Evolutionary conservation across 108 stramenopile species (phyloP).

Genomic region (Pseudonitzschia multistriata): DNA sequence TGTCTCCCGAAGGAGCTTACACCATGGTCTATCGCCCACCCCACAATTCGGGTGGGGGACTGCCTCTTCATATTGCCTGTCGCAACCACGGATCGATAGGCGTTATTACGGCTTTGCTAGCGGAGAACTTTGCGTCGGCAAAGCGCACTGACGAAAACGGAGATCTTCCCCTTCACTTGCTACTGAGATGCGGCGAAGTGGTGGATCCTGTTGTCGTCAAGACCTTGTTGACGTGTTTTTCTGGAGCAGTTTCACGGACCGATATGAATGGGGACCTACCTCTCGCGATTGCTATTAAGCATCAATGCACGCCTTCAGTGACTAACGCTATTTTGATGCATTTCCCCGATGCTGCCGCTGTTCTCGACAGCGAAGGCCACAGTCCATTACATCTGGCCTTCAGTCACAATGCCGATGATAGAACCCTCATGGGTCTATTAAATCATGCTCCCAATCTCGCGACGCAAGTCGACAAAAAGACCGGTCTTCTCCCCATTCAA

Average conservation of each 20-base stretch:
- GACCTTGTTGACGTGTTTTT: slow-evolving; percentile 81
- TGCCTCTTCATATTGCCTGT: slow-evolving; percentile 85
- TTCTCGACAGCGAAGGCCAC: slow-evolving; percentile 81
- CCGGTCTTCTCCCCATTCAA: slow-evolving; percentile 82
- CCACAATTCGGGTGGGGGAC: slow-evolving; percentile 66
- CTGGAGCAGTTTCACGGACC: slow-evolving; percentile 69
- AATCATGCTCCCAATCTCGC: slow-evolving; percentile 85
- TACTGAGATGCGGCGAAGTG: slow-evolving; percentile 81
- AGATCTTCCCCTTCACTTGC: slow-evolving; percentile 79
- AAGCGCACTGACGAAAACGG: slow-evolving; percentile 84
- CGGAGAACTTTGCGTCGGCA: slow-evolving; percentile 81
- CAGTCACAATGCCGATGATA: slow-evolving; percentile 74
- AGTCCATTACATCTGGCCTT: slow-evolving; percentile 77
- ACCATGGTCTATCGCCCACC: slow-evolving; percentile 76
- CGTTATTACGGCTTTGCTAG: slow-evolving; percentile 77
- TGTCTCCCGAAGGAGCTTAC: slow-evolving; percentile 80
- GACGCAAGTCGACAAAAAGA: slow-evolving; percentile 62
- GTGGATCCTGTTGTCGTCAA: slow-evolving; percentile 88
- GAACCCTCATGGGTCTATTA: slow-evolving; percentile 76
- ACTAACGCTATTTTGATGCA: slow-evolving; percentile 72
- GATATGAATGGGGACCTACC: slow-evolving; percentile 86
- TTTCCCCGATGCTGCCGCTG: slow-evolving; percentile 71
- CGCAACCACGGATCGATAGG: slow-evolving; percentile 83
- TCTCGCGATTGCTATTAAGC: slow-evolving; percentile 76
- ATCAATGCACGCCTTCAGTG: slow-evolving; percentile 69